Evolutionary conservation across 169 alveolate species (phyloP).

Genomic region (Ichthyophthirius multifiliis): DNA sequence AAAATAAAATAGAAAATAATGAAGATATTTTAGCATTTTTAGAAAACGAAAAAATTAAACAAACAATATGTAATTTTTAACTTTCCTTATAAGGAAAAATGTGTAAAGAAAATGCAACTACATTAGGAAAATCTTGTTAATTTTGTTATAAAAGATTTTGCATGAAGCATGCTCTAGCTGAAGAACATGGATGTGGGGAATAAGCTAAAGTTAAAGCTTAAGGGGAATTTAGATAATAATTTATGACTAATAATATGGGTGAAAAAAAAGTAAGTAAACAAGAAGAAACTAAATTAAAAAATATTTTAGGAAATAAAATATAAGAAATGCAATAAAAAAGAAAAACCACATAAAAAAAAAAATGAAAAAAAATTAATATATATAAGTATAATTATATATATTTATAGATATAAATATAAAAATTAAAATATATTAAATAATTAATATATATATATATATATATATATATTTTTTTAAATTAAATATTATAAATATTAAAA

Average conservation of each 20-base stretch:
- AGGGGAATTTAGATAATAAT: neutral
- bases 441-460: too few species aligned
- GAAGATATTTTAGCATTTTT: slow-evolving; percentile 28
- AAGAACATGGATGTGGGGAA: slow-evolving; percentile 49
- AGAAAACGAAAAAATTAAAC: slow-evolving; percentile 14
- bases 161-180: slow-evolving; percentile 39
- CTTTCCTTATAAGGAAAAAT: neutral
- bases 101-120: slow-evolving; percentile 20
- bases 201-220: slow-evolving; percentile 12
- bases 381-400: too few species aligned
- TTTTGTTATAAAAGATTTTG: slow-evolving; percentile 46
- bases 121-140: slow-evolving; percentile 32
- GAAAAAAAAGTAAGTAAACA: neutral
- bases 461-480: too few species aligned
- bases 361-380: too few species aligned
- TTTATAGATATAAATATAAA: too few species aligned
- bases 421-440: too few species aligned
- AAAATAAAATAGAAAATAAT: slow-evolving; percentile 14
- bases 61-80: slow-evolving; percentile 15
- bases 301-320: too few species aligned
- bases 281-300: too few species aligned
- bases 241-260: neutral
- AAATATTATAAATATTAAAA: too few species aligned
- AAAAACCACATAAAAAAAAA: too few species aligned
- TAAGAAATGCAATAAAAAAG: too few species aligned